These are phyloP conservation scores for Pseudisothecium myosuroides DNA, from an alignment of 225 moss, liverwort and hornwort genomes.

Conservation along the genomic window DNA sequence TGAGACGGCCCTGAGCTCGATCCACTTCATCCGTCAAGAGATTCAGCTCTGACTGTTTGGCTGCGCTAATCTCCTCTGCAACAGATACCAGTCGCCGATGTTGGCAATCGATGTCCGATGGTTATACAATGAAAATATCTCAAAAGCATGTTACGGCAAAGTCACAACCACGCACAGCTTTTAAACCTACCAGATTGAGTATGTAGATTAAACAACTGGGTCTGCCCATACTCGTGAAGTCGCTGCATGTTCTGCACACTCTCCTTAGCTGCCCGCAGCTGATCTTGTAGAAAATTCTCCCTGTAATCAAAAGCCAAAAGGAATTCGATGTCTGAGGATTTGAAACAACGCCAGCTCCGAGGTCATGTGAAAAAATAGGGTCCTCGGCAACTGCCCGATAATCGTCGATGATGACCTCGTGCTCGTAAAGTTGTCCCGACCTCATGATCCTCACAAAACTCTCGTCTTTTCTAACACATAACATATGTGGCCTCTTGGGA, in stretches of 20 bases:
- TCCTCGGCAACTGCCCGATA: not conserved
- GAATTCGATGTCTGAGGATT: not conserved
- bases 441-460: not conserved
- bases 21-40: slow-evolving; percentile 94
- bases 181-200: slow-evolving; percentile 71
- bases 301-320: slow-evolving; percentile 13
- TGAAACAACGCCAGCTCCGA: not conserved
- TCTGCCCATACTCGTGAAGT: slow-evolving; percentile 94
- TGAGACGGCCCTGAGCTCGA: slow-evolving; percentile 67
- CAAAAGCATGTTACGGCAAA: not conserved
- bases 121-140: not conserved
- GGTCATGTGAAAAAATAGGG: not conserved
- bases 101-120: not conserved
- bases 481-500: not conserved
- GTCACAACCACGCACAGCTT: not conserved
- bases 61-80: slow-evolving; percentile 98
- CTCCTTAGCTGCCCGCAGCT: slow-evolving; percentile 82
- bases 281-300: slow-evolving; percentile 82
- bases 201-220: slow-evolving; percentile 84
- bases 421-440: not conserved
- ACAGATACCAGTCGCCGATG: not conserved
- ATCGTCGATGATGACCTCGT: not conserved
- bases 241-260: slow-evolving; percentile 96
- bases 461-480: not conserved
- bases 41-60: slow-evolving; percentile 90